Conservation (phyloP, 306 rosid species). For the Medicago arabica region DNA sequence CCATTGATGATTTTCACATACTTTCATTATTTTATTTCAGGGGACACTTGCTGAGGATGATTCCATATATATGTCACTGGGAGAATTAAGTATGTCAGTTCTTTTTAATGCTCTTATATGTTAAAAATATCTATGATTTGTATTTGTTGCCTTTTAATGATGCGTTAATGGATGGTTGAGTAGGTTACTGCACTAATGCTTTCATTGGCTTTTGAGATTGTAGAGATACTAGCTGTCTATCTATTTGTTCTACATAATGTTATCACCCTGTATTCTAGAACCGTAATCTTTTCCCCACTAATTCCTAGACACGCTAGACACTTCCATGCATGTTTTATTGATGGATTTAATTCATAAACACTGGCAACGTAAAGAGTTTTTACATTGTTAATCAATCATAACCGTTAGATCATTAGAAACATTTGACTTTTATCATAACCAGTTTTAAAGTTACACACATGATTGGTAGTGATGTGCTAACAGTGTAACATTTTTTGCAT, state of each 20-base stretch:
- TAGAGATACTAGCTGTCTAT: conserved; percentile 24
- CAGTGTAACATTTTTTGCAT: neutral
- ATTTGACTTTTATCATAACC: neutral
- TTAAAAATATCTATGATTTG: conserved; percentile 33
- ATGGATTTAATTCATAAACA: neutral
- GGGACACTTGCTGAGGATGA: conserved; percentile 88
- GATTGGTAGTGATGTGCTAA: neutral
- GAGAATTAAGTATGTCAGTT: conserved; percentile 86
- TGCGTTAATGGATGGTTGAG: conserved; percentile 17
- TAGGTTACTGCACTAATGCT: conserved; percentile 28
- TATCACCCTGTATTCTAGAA: conserved; percentile 5
- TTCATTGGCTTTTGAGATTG: conserved; percentile 23
- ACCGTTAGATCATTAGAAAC: neutral
- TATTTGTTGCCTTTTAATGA: conserved; percentile 45
- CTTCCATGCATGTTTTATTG: neutral
- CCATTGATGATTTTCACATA: conserved; percentile 23
- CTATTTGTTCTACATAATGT: conserved; percentile 15
- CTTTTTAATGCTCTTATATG: conserved; percentile 56
- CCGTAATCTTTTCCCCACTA: conserved; percentile 15
- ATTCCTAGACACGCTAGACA: conserved; percentile 6
- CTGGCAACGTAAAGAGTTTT: neutral
- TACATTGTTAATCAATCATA: neutral
- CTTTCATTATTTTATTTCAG: conserved; percentile 64
- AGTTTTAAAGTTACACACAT: neutral
- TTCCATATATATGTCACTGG: conserved; percentile 95